Percentiles rank a stretch among this genome's conserved stretches.
Conservation (phyloP, 305 asterid species). For the Plantago coronopus region DNA sequence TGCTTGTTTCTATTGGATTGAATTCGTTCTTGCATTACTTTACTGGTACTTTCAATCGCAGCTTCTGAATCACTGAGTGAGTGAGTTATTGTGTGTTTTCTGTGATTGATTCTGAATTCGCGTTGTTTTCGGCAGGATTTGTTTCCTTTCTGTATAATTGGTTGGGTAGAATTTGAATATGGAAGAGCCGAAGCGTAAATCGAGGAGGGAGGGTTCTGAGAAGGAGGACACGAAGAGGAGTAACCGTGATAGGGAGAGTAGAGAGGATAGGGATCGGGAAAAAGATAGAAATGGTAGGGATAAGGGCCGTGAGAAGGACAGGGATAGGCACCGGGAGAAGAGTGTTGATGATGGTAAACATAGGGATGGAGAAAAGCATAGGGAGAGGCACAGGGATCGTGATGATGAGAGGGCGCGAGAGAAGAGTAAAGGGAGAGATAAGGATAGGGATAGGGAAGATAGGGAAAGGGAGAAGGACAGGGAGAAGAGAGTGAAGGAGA, state of each 20-base stretch:
- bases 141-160: not conserved
- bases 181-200: conserved; percentile 65
- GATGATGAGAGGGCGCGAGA: too few species aligned
- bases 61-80: conserved; percentile 1
- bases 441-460: conserved; percentile 30
- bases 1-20: not conserved
- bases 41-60: not conserved
- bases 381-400: conserved; percentile 11
- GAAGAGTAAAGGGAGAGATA: conserved; percentile 18
- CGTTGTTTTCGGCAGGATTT: conserved; percentile 6
- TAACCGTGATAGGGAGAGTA: conserved; percentile 33
- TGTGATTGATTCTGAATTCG: not conserved
- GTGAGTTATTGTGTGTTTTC: not conserved
- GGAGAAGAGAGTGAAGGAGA: conserved; percentile 27
- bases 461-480: conserved; percentile 25
- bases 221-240: conserved; percentile 42
- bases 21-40: not conserved
- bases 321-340: conserved; percentile 23
- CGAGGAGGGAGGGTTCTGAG: conserved; percentile 55
- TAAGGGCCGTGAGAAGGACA: conserved; percentile 33
- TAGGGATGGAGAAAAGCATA: too few species aligned
- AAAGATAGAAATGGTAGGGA: conserved; percentile 21
- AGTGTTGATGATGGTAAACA: too few species aligned
- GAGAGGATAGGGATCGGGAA: conserved; percentile 35
- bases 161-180: conserved; percentile 22